phyloP scores from a whole-genome alignment of 1,139 yeast genomes.

The Candida gigantensis region DNA sequence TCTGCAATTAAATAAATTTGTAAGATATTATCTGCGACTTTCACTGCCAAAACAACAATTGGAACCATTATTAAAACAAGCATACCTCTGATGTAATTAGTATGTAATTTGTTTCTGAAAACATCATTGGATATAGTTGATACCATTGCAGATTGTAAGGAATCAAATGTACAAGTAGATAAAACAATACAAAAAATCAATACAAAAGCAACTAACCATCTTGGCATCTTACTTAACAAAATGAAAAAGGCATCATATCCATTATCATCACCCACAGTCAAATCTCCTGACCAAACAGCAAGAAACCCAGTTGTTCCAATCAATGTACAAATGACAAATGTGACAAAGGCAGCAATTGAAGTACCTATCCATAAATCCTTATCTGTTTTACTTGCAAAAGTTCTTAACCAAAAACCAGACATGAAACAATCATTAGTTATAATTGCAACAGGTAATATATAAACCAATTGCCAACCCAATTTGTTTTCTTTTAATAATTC shows the following conservation, averaged over 20 bases:
- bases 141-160: constrained; percentile 85
- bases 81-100: constrained; percentile 66
- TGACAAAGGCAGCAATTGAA: constrained; percentile 67
- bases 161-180: constrained; percentile 88
- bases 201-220: constrained; percentile 84
- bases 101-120: constrained; percentile 75
- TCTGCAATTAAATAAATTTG: constrained; percentile 91
- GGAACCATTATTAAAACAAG: constrained; percentile 82
- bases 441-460: constrained; percentile 82
- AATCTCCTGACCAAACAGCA: constrained; percentile 87
- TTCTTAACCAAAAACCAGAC: constrained; percentile 92
- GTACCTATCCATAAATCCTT: constrained; percentile 77
- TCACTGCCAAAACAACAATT: constrained; percentile 77
- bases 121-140: constrained; percentile 88
- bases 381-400: constrained; percentile 83
- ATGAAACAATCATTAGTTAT: constrained; percentile 87
- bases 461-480: constrained; percentile 87
- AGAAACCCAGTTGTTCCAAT: constrained; percentile 83
- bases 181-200: constrained; percentile 70
- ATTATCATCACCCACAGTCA: constrained; percentile 57
- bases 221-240: constrained; percentile 72
- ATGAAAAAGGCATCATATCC: constrained; percentile 72
- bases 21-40: constrained; percentile 77
- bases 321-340: constrained; percentile 63
- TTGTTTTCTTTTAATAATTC: constrained; percentile 63